Evolutionary conservation across 306 rosid species (phyloP).

Genomic region (Lupinus albus): DNA sequence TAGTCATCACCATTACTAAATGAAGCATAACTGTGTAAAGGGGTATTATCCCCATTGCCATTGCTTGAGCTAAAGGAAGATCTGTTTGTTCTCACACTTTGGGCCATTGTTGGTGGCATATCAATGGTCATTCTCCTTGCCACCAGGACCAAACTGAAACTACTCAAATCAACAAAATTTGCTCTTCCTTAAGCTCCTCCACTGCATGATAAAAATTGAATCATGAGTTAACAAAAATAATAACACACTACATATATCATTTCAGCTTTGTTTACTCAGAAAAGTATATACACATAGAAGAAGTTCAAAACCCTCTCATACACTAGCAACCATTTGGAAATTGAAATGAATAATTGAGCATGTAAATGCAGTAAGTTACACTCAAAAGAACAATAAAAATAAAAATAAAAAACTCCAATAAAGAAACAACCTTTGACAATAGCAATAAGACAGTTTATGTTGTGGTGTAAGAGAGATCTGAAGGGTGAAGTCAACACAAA

Average conservation of each 20-base stretch:
- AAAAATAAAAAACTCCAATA: background rate
- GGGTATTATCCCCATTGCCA: slow-evolving; percentile 55
- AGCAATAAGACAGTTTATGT: slow-evolving; percentile 26
- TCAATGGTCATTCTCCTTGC: slow-evolving; percentile 64
- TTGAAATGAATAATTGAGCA: background rate
- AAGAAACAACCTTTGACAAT: slow-evolving; percentile 7
- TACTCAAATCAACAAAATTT: slow-evolving; percentile 35
- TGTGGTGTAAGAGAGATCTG: slow-evolving; percentile 33
- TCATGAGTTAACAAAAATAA: background rate
- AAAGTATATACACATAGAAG: background rate
- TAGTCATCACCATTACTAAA: slow-evolving; percentile 65
- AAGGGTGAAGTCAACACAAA: slow-evolving; percentile 27
- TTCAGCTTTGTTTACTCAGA: slow-evolving; percentile 7
- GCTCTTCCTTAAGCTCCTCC: slow-evolving; percentile 28
- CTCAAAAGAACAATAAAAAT: background rate
- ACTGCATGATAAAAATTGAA: slow-evolving; percentile 34
- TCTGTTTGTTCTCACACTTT: slow-evolving; percentile 64
- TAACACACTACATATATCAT: background rate
- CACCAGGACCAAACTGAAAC: slow-evolving; percentile 30
- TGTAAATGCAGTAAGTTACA: background rate
- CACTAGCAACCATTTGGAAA: background rate
- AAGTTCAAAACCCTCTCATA: background rate
- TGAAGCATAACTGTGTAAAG: slow-evolving; percentile 51
- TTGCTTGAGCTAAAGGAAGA: slow-evolving; percentile 68
- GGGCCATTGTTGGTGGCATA: slow-evolving; percentile 58